Evolutionary conservation across 768 basidiomycete species (phyloP).

Genomic region (Psilocybe cubensis): DNA sequence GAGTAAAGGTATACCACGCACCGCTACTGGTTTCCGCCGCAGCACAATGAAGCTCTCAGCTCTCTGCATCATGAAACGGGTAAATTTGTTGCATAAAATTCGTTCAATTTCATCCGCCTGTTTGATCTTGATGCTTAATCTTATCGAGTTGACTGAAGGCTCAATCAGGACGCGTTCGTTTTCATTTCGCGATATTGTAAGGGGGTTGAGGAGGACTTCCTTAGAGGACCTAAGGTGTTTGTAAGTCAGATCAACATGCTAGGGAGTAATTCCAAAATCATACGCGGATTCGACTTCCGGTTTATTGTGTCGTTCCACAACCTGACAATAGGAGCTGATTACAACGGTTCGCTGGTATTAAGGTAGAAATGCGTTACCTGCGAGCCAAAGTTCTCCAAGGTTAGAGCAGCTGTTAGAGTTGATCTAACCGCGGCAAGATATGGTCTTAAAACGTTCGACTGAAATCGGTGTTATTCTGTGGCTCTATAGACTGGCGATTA

Average conservation of each 20-base stretch:
- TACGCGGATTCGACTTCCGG: conserved; percentile 93
- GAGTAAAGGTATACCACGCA: conserved; percentile 36
- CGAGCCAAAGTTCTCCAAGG: conserved; percentile 96
- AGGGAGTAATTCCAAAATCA: conserved; percentile 17
- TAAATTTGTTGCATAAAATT: conserved; percentile 97
- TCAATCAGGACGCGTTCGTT: conserved; percentile 97
- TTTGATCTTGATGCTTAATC: conserved; percentile 97
- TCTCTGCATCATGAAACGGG: conserved; percentile 98
- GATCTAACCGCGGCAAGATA: conserved; percentile 96
- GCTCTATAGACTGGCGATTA: not conserved
- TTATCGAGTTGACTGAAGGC: conserved; percentile 95
- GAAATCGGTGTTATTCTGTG: not conserved
- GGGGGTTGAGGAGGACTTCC: conserved; percentile 92
- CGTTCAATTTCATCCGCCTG: conserved; percentile 99
- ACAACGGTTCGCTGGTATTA: not conserved
- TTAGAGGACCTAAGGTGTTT: conserved; percentile 74
- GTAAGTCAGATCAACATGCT: not conserved
- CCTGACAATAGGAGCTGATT: conserved; percentile 44
- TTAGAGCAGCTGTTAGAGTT: conserved; percentile 96
- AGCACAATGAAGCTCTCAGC: conserved; percentile 98
- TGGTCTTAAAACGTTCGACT: conserved; percentile 96
- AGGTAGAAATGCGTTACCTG: conserved; percentile 59
- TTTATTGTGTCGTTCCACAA: conserved; percentile 96
- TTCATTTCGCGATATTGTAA: conserved; percentile 95
- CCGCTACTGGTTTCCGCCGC: conserved; percentile 90